Base-by-base conservation (phyloP, 179 eudicot genomes). In the Carnegiea gigantea region DNA sequence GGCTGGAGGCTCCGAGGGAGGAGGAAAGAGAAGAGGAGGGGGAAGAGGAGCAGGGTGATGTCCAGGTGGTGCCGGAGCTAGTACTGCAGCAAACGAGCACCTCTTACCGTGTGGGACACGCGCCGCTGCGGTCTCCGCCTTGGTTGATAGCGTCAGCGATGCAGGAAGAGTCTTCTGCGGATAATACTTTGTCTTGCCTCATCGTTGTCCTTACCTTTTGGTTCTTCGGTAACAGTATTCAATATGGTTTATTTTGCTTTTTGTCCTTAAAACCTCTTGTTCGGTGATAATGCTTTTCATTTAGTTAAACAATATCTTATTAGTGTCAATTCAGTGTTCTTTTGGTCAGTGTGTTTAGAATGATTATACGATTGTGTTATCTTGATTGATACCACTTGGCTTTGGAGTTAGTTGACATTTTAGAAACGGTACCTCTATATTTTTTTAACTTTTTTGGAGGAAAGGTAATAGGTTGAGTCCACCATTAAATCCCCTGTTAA, bases 161-260 rank as follows among this genome's bases (percentile, higher is more conserved):
- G 70, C 36, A 65, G 3, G 83, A 88, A 44, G 80, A 81, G 9
- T 21, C 67, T 36, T 46, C 78, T 62, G 81, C 85, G 59, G 94
- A 90, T 5, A 95, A 91, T 70, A 77, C 90, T 53, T 88, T 88
- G 88, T 88, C 93, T 21, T 90, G 93, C 76, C 65, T 90, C 59
- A 73, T 90, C 67, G 87, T 89, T 5, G 76, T 92, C 68, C 85
- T 87, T 79, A 88, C 93, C 1, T 92, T 91, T 75, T 90, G 93
- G 92, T 87, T 90, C 81, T 91, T 90, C 33, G 95, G 97, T 93
- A 83, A 78, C 51, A 18, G 4, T 36, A 30, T 67, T 76, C 51
- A 18, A 8, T 36, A 30, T 67, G 38, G 18, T 51, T 51, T 51
- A 17, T 17, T 51, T 51, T 51, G 4, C 14, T 12, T 51, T 51